phyloP scores from a whole-genome alignment of 148 eudicot genomes.

The Talinum fruticosum region DNA sequence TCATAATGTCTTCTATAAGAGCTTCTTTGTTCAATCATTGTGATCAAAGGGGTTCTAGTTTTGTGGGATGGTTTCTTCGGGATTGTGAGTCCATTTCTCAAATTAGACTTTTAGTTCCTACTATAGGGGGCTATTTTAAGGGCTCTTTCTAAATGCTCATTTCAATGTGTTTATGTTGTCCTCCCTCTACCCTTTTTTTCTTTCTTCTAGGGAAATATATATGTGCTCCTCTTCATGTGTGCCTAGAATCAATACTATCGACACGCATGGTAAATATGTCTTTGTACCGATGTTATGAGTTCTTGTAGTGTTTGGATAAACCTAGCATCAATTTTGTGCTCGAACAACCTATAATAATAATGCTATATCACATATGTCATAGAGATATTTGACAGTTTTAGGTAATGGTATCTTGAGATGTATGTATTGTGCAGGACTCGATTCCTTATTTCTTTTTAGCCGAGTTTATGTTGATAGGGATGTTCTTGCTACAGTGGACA shows the following conservation, averaged over 20 bases:
- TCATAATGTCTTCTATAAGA: no score
- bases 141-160: neutral
- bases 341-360: slow-evolving; percentile 79
- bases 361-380: slow-evolving; percentile 87
- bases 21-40: no score
- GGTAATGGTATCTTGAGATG: slow-evolving; percentile 33
- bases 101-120: neutral
- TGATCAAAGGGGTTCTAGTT: neutral
- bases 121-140: neutral
- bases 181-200: neutral
- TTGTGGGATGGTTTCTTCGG: neutral
- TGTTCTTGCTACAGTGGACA: slow-evolving; percentile 54
- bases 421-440: neutral
- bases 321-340: slow-evolving; percentile 68
- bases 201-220: neutral
- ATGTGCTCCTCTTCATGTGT: neutral
- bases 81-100: neutral
- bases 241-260: neutral
- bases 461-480: neutral
- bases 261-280: neutral
- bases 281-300: slow-evolving; percentile 3
- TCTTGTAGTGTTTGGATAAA: slow-evolving; percentile 63
- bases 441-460: neutral
- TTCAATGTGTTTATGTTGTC: neutral
- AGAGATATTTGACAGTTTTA: slow-evolving; percentile 62